Conservation (phyloP, 305 asterid species). For the Fraxinus sp. region DNA sequence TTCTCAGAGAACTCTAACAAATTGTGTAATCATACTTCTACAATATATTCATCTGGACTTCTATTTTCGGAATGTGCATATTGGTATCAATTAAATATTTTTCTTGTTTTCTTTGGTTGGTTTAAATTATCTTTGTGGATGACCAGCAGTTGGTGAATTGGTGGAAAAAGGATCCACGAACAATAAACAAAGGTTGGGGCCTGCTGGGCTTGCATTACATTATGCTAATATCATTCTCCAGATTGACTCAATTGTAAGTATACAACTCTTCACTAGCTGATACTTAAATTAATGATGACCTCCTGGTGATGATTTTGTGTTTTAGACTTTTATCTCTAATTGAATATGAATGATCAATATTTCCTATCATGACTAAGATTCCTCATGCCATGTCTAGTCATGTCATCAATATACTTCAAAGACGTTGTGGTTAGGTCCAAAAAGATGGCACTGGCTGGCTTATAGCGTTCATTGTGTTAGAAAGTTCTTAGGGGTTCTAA, state of each 20-base stretch:
- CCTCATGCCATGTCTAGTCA: not conserved
- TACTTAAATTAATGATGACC: not conserved
- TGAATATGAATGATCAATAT: not conserved
- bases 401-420: not conserved
- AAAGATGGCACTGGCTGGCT: not conserved
- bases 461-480: not conserved
- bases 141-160: conserved; percentile 34
- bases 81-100: not conserved
- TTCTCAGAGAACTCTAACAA: not conserved
- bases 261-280: conserved; percentile 8
- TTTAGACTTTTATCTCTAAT: not conserved
- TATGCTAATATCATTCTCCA: conserved; percentile 79
- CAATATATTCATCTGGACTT: not conserved
- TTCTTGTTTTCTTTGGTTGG: not conserved
- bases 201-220: conserved; percentile 75
- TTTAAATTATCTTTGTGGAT: conserved; percentile 14
- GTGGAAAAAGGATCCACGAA: conserved; percentile 32
- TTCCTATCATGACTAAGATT: not conserved
- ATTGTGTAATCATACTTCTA: not conserved
- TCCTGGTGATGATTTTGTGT: not conserved
- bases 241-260: conserved; percentile 80
- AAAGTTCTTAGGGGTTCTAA: not conserved
- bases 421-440: not conserved
- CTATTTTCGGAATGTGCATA: not conserved
- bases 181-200: conserved; percentile 57